Evolutionary conservation across 2,329 filamentous ascomycete species (phyloP), one percentile per base, ranked within the genome.

Genomic region (Madurella fahalii): DNA sequence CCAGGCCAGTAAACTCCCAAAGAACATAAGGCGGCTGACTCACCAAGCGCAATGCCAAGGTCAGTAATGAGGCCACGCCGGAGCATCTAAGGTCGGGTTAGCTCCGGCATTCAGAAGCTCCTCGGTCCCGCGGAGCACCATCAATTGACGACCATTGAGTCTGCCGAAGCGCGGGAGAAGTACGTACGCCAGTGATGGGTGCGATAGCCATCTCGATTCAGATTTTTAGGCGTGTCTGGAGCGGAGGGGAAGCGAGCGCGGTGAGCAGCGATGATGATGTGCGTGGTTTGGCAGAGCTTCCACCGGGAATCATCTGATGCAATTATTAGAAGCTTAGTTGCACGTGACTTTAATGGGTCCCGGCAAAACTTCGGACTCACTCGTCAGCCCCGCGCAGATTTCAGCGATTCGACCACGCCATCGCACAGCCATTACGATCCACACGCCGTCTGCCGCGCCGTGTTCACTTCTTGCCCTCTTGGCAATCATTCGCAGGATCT

Each of bases 171-270:
- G 18, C 40, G 50, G 47, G 41, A 52, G 18, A 12, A 51, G 60
- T 56, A 80, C 81, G 61, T 82, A 84, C 81, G 67, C 81, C 81
- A 61, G 78, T 81, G 63, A 84, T 81, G 57, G 80, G 81, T 66
- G 74, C 73, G 70, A 82, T 67, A 64, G 79, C 77, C 78, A 82
- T 82, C 63, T 45, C 53, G 40, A 52, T 16, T 45, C n/a, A 11
- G 25, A 16, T 52, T 53, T 49, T 34, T 51, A 45, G 32, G 39
- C 44, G 50, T 25, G 37, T 53, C 52, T 48, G 61, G 56, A n/a
- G n/a, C n/a, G n/a, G 59, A 50, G 56, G 61, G 60, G 61, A 61
- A 57, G 34, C 40, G 50, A 37, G 40, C 48, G 53, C 15, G 30
- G 52, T 11, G n/a, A 45, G 50, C 40, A 50, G 42, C 37, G 43